Base-by-base conservation (phyloP, 2,329 filamentous ascomycete genomes). In the Ophiostoma ulmi region DNA sequence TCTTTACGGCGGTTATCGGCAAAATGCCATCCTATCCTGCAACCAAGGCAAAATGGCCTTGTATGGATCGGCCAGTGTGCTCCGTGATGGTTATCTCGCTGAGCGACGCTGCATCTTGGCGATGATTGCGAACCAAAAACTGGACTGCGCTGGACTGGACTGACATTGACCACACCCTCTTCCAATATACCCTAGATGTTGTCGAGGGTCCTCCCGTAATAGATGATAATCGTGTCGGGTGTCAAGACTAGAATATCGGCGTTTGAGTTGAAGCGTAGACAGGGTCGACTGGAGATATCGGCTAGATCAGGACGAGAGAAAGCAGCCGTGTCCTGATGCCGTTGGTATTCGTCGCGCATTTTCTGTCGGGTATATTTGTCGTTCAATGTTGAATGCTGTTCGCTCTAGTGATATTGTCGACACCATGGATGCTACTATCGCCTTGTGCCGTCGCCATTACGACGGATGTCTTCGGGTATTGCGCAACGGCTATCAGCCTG, bases 141-240 rank as follows among this genome's bases (percentile, higher is more conserved):
- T 48, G 44, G 17, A 48, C 44, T 48, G 44, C 1, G 44, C 44
- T 20, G 17, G 44, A 58, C 52, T 44, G 39, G 5, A 52, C 44
- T 36, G 26, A 63, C 26, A 63, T 35, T 63, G 26, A 14, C 26
- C 26, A 63, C 58, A 63, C 58, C 58, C 58, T 63, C 58, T 63
- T 63, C 26, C 14, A 35, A 4, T 17, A 63, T 26, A 7, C 26
- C 58, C 52, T 22, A 20, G 20, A 26, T 63, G 58, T 26, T 26
- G 58, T 35, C 26, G 58, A 63, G 58, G 58, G 26, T 63, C 58
- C 11, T 63, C 58, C 58, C 58, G 58, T 35, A 31, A 31, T 31
- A 35, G 26, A 36, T 17, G 22, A 35, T 63, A 22, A 6, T 63
- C 10, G 58, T 26, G n/a, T 58, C 52, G n/a, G 52, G 22, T 7